A percentile compares a stretch with the other conserved stretches of the same genome.
Conservation (phyloP, 306 rosid species). For the Fragaria iinumae region DNA sequence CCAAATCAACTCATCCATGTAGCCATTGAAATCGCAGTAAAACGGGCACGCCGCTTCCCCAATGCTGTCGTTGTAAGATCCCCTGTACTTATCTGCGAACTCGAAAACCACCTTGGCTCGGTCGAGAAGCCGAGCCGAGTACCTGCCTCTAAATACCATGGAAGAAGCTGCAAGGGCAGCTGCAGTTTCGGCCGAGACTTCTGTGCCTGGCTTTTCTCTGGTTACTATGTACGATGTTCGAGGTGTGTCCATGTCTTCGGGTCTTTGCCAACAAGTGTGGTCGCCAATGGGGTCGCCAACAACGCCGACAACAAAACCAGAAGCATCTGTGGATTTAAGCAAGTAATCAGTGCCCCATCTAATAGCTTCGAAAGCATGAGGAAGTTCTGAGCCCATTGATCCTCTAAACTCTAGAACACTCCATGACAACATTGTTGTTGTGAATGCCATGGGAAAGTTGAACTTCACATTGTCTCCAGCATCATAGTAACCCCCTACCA, state of each 20-base stretch:
- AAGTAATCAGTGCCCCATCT: background rate
- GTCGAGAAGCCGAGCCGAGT: background rate
- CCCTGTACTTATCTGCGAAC: background rate
- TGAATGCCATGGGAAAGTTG: background rate
- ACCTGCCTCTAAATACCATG: background rate
- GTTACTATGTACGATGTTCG: background rate
- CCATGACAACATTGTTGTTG: slow-evolving; percentile 1
- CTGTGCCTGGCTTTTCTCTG: background rate
- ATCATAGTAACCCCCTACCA: background rate
- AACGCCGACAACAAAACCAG: background rate
- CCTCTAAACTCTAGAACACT: background rate
- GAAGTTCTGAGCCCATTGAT: background rate
- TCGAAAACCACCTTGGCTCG: background rate
- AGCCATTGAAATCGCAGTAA: slow-evolving; percentile 7
- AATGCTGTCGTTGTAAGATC: background rate
- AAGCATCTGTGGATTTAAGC: background rate
- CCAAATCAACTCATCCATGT: slow-evolving; percentile 6
- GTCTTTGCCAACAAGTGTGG: background rate
- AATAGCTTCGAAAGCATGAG: background rate
- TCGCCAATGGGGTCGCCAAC: background rate
- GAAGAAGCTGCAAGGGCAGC: slow-evolving; percentile 4
- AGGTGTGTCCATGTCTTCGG: background rate
- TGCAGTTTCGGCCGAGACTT: background rate
- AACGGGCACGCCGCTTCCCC: background rate
- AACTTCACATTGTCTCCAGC: background rate